phyloP scores from a whole-genome alignment of 164 flowering plant genomes.

The Nelumbo lutea region DNA sequence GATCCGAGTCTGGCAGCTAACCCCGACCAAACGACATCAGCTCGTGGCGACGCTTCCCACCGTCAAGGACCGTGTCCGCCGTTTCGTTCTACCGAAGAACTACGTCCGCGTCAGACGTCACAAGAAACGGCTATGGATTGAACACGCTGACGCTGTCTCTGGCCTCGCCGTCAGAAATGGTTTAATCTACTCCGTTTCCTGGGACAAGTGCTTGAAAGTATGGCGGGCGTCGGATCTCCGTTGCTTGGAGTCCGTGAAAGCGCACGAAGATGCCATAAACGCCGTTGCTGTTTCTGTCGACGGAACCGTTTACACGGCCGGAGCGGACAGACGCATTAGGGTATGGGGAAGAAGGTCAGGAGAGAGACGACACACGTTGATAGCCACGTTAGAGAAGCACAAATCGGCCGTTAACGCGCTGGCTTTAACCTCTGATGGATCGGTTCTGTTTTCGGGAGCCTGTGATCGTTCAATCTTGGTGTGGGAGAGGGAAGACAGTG shows the following conservation, averaged over 20 bases:
- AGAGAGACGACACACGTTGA: conserved; percentile 32
- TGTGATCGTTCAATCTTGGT: conserved; percentile 86
- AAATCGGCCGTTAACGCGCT: conserved; percentile 82
- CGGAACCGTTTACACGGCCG: conserved; percentile 75
- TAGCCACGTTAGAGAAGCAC: conserved; percentile 78
- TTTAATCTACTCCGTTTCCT: conserved; percentile 64
- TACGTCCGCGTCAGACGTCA: conserved; percentile 72
- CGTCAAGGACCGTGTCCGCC: conserved; percentile 48
- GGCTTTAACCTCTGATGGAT: conserved; percentile 48
- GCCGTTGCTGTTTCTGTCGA: conserved; percentile 54
- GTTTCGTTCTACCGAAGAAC: conserved; percentile 47
- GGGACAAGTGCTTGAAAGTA: conserved; percentile 72
- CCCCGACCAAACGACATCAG: conserved; percentile 30
- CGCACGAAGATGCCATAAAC: conserved; percentile 83
- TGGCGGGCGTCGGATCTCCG: conserved; percentile 51
- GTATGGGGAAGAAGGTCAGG: conserved; percentile 50
- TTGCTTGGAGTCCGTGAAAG: conserved; percentile 62
- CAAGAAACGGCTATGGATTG: conserved; percentile 63
- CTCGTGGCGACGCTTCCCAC: conserved; percentile 64
- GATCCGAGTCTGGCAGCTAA: conserved; percentile 62
- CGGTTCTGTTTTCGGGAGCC: conserved; percentile 75
- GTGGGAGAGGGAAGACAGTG: conserved; percentile 87
- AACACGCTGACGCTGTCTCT: conserved; percentile 82
- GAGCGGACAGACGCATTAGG: conserved; percentile 58
- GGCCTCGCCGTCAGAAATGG: conserved; percentile 40